Evolutionary conservation across 2,329 filamentous ascomycete species (phyloP), one percentile per base, ranked within the genome.

Genomic region (Leptoxyphium fumago): DNA sequence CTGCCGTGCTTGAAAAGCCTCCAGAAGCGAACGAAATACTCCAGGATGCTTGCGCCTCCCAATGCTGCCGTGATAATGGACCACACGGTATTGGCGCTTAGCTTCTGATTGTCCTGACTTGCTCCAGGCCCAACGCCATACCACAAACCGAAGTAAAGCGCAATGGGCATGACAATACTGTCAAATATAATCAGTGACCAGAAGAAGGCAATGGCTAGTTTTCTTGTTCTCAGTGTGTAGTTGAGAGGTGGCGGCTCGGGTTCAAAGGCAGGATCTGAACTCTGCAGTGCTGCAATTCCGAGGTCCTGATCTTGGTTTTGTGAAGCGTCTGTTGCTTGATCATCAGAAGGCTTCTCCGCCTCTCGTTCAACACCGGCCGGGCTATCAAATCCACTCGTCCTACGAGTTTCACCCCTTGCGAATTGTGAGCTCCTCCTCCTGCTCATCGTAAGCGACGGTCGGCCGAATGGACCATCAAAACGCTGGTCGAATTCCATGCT

Each of bases 131-230:
- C 38, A 9, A 73, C 72, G 48, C 65, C 67, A 49, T 78, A 78
- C 72, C 73, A 77, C 32, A 80, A 63, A 41, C 70, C 66, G 63
- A 74, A 80, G 61, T 79, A 80, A 2, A 80, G 64, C 2, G 65
- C 69, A 46, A 79, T 66, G 14, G 76, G 76, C 60, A 77, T 72
- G 45, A 64, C 69, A 46, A 77, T 63, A 42, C 70, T 74, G 60
- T 80, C 76, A 46, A 78, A 53, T 17, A 78, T 55, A 45, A 78
- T 75, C 36, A 80, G 56, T 1, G 63, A 62, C 75, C 75, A 79
- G 61, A 79, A 79, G 48, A 74, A 60, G 32, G 67, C 61, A 48
- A 79, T 77, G 29, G 68, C 64, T 59, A 68, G 70, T 54, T 75
- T 75, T 39, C 75, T 63, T 8, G 67, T 61, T 41, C 65, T 67